Conservation (phyloP, 805 yeast genomes). For the Wickerhamiella sergipiensis region DNA sequence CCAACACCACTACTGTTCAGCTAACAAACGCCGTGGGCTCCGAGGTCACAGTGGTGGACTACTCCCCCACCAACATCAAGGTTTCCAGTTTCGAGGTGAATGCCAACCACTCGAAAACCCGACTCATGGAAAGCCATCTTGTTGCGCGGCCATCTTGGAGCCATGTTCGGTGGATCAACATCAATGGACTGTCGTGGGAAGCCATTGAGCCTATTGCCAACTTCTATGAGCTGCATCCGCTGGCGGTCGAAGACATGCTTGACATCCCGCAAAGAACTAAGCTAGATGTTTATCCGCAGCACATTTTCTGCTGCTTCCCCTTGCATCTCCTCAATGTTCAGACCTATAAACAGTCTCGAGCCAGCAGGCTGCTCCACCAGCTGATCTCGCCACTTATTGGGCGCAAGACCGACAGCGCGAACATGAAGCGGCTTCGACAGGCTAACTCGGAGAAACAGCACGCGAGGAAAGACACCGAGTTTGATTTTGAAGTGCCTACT, state of each 20-base stretch:
- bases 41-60: constrained; percentile 40
- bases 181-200: constrained; percentile 50
- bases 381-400: background rate
- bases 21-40: constrained; percentile 38
- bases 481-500: background rate
- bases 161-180: constrained; percentile 41
- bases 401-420: background rate
- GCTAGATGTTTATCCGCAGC: constrained; percentile 37
- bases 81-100: constrained; percentile 31
- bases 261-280: constrained; percentile 51
- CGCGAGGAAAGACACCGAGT: background rate
- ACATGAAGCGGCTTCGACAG: background rate
- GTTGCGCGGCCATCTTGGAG: constrained; percentile 33
- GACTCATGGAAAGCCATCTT: constrained; percentile 19
- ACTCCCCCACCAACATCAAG: constrained; percentile 30
- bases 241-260: constrained; percentile 49
- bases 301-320: constrained; percentile 43
- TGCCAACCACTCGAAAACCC: constrained; percentile 6
- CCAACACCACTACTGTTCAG: constrained; percentile 36
- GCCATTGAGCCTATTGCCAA: constrained; percentile 36
- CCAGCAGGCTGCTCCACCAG: background rate
- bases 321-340: constrained; percentile 32
- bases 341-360: constrained; percentile 12
- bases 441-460: background rate
- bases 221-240: constrained; percentile 35